Evolutionary conservation across 306 rosid genomes (phyloP).

Genomic region (Inga leiocalycina): DNA sequence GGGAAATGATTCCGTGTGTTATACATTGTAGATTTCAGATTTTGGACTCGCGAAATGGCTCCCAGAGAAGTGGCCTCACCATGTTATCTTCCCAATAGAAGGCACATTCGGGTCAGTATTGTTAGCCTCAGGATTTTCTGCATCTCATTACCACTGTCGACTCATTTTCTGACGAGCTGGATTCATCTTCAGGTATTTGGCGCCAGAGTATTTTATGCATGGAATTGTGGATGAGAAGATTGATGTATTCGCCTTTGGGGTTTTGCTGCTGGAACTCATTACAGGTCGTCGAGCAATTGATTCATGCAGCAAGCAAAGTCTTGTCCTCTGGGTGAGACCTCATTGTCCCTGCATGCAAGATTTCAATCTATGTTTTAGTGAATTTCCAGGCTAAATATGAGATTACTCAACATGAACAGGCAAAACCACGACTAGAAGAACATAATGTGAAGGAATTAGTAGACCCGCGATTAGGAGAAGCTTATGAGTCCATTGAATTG

Average conservation of each 20-base stretch:
- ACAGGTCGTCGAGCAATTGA: conserved; percentile 97
- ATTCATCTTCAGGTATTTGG: conserved; percentile 65
- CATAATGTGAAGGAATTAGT: conserved; percentile 58
- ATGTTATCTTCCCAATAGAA: conserved; percentile 92
- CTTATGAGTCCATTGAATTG: conserved; percentile 68
- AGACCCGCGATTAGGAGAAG: conserved; percentile 69
- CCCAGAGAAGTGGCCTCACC: conserved; percentile 91
- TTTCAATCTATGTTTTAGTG: neutral
- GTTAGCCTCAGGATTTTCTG: conserved; percentile 15
- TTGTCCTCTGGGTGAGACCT: conserved; percentile 79
- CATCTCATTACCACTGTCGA: conserved; percentile 2
- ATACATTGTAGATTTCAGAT: conserved; percentile 77
- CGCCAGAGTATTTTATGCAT: conserved; percentile 98
- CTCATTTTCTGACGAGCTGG: conserved; percentile 13
- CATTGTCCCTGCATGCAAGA: neutral
- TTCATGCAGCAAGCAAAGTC: conserved; percentile 76
- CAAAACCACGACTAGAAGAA: conserved; percentile 74
- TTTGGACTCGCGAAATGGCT: conserved; percentile 99
- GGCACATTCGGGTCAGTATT: conserved; percentile 93
- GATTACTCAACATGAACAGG: conserved; percentile 46
- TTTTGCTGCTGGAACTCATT: conserved; percentile 81
- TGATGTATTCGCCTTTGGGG: conserved; percentile 93
- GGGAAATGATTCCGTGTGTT: neutral
- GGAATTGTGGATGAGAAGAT: conserved; percentile 93
- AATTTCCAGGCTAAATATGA: neutral